Evolutionary conservation across 305 asterid genomes (phyloP).

Genomic region (Fraxinus greggii): DNA sequence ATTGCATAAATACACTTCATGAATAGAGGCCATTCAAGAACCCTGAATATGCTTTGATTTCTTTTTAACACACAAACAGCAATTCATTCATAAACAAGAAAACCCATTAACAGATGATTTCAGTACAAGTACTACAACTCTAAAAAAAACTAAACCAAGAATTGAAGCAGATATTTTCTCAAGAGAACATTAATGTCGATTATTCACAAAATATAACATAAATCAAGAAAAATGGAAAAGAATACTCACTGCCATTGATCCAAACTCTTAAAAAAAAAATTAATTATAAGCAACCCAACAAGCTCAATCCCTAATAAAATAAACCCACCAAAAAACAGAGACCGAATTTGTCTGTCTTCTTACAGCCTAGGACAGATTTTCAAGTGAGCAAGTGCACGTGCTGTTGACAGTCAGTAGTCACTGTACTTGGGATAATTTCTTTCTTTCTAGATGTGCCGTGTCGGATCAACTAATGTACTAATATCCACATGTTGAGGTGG

Average conservation of each 20-base stretch:
- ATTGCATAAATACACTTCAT: neutral
- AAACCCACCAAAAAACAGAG: neutral
- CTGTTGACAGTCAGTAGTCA: slow-evolving; percentile 11
- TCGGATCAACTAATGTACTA: neutral
- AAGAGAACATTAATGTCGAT: neutral
- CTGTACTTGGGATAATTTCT: slow-evolving; percentile 1
- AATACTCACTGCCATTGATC: slow-evolving; percentile 24
- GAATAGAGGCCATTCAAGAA: neutral
- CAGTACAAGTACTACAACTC: neutral
- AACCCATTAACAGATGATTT: neutral
- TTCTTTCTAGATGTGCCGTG: neutral
- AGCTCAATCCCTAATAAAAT: neutral
- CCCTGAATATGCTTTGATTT: neutral
- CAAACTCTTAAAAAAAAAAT: slow-evolving; percentile 11
- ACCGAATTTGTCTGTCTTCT: neutral
- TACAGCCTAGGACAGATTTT: neutral
- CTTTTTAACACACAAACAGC: neutral
- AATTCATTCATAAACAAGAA: slow-evolving; percentile 1
- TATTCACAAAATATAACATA: neutral
- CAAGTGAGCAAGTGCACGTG: slow-evolving; percentile 20
- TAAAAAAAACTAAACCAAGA: neutral
- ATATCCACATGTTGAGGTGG: neutral
- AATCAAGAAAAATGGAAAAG: neutral
- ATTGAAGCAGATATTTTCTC: neutral
- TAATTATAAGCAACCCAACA: neutral